A percentile compares a stretch with the other conserved stretches of the same genome.
Conservation (phyloP, 306 rosid genomes). For the Quercus suber region DNA sequence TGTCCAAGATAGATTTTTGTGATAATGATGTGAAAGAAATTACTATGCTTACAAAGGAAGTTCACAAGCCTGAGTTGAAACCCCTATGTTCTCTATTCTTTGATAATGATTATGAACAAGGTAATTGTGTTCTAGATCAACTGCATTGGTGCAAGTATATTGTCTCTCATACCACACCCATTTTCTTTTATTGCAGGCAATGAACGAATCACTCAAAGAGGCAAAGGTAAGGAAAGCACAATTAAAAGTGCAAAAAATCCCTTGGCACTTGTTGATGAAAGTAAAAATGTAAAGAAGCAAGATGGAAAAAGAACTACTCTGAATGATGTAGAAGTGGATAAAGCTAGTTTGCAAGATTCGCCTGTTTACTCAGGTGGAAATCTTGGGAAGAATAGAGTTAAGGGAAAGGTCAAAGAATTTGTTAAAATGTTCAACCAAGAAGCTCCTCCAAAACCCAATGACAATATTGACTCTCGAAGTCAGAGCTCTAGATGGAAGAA, state of each 20-base stretch:
- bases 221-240: constrained; percentile 28
- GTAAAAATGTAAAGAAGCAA: constrained; percentile 38
- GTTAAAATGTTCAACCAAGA: constrained; percentile 83
- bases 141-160: background rate
- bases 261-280: constrained; percentile 24
- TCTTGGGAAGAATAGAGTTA: constrained; percentile 42
- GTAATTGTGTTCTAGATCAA: constrained; percentile 28
- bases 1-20: constrained; percentile 11
- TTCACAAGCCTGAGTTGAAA: constrained; percentile 33
- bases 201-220: constrained; percentile 16
- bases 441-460: constrained; percentile 35
- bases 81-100: constrained; percentile 31
- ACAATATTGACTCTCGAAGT: constrained; percentile 30
- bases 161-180: constrained; percentile 4
- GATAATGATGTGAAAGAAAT: constrained; percentile 28
- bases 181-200: constrained; percentile 36
- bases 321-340: constrained; percentile 35
- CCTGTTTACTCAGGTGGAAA: constrained; percentile 32
- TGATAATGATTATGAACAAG: constrained; percentile 38
- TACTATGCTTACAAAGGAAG: constrained; percentile 17
- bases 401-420: constrained; percentile 76
- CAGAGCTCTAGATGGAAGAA: constrained; percentile 39
- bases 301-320: constrained; percentile 26
- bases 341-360: constrained; percentile 39
- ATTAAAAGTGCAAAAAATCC: constrained; percentile 35